Evolutionary conservation across 2,329 filamentous ascomycete genomes (phyloP).

Genomic region (Sarocladiaceae sp.): DNA sequence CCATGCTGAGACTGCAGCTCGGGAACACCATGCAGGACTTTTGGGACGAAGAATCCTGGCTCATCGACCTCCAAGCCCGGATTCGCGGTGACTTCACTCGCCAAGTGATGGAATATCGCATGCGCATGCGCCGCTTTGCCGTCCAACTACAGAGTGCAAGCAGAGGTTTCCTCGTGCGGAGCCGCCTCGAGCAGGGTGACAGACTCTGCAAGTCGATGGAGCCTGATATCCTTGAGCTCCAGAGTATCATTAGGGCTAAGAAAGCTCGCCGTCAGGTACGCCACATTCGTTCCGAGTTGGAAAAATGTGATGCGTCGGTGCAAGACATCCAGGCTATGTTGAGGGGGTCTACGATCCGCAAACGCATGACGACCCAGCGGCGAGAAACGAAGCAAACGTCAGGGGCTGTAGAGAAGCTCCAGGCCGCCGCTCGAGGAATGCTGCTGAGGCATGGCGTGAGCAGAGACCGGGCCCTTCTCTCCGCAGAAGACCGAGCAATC

Average conservation of each 20-base stretch:
- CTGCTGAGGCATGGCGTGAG: slow-evolving; percentile 55
- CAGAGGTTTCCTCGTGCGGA: slow-evolving; percentile 71
- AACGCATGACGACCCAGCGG: slow-evolving; percentile 51
- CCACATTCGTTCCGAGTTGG: slow-evolving; percentile 54
- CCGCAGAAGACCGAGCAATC: slow-evolving; percentile 45
- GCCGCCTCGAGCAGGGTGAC: slow-evolving; percentile 57
- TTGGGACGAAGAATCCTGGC: slow-evolving; percentile 77
- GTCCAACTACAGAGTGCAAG: slow-evolving; percentile 73
- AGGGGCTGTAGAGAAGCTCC: slow-evolving; percentile 53
- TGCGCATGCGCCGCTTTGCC: slow-evolving; percentile 80
- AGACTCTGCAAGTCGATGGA: slow-evolving; percentile 67
- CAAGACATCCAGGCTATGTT: slow-evolving; percentile 62
- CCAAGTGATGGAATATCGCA: slow-evolving; percentile 75
- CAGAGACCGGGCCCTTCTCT: slow-evolving; percentile 48
- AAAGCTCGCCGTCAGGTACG: slow-evolving; percentile 58
- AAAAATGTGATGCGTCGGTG: slow-evolving; percentile 58
- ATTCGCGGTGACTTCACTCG: slow-evolving; percentile 85
- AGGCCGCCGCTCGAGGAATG: slow-evolving; percentile 65
- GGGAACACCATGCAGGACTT: slow-evolving; percentile 81
- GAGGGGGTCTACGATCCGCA: slow-evolving; percentile 63
- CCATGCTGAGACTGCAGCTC: slow-evolving; percentile 70
- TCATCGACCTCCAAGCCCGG: slow-evolving; percentile 79
- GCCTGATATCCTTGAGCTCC: slow-evolving; percentile 69
- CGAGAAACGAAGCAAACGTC: slow-evolving; percentile 48
- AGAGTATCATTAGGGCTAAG: slow-evolving; percentile 72